Evolutionary conservation across 2,329 filamentous ascomycete genomes (phyloP), one percentile per base, ranked within the genome.

Genomic region (Dichotomopilus funicola): DNA sequence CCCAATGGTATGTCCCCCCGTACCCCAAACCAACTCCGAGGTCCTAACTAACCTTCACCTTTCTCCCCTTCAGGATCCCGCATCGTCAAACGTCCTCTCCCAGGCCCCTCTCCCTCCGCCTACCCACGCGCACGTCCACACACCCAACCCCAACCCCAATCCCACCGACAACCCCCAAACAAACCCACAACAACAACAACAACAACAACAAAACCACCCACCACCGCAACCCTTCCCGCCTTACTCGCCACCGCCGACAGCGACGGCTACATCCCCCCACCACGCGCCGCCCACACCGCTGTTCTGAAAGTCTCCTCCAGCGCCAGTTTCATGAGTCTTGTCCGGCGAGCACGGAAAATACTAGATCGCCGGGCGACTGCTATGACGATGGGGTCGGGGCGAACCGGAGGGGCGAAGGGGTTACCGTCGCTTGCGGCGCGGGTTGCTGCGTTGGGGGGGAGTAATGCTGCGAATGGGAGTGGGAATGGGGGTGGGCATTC

Each of bases 251-350:
- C 13, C 31, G 35, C 37, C 59, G 67, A 62, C 48, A 42, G 35
- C 37, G 61, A 63, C 48, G 64, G 63, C 53, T 66, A 60, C 58
- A 49, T 44, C 27, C 54, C 55, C 10, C 59, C 60, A 5, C 55
- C 63, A 10, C 59, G 58, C 54, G 60, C 61, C 5, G 11, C 59
- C 37, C 60, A 61, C 36, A 63, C 68, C 6, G 59, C 62, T 53
- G 67, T 80, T 58, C 75, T 91, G 68, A 89, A 89, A 72, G 75
- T 91, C 55, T 83, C 81, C 40, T 71, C 79, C 42, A 75, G 75
- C 40, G 83, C 86, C 0, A 83, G 85, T 6, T 88, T 89, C 73
- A 80, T 89, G 70, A 80, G 85, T 9, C 75, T 81, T 4, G 77
- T 88, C 10, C 83, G 82, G 63, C 83, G 86, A 50, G 79, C 85